Conservation (phyloP, 805 yeast genomes). For the Saccharomycopsis guyanensis region DNA sequence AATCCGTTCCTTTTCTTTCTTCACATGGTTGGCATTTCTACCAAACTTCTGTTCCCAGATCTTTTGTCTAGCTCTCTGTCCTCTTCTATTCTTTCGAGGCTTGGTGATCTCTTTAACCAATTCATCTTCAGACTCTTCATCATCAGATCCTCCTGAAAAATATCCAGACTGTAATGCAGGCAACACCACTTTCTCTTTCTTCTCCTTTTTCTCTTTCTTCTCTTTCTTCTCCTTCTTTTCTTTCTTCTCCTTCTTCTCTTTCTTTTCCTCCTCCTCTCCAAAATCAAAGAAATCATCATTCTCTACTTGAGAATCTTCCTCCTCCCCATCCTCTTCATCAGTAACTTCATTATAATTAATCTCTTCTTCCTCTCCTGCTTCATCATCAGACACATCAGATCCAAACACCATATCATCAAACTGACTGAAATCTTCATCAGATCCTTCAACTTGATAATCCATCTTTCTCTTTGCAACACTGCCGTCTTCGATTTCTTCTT, state of each 20-base stretch:
- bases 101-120: conserved; percentile 44
- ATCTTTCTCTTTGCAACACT: conserved; percentile 6
- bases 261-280: conserved; percentile 17
- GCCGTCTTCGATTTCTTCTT: conserved; percentile 22
- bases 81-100: conserved; percentile 79
- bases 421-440: conserved; percentile 22
- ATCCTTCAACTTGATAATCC: conserved; percentile 22
- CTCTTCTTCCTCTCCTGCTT: conserved; percentile 25
- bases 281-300: conserved; percentile 38
- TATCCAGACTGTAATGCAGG: conserved; percentile 79
- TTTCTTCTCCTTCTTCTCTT: conserved; percentile 1
- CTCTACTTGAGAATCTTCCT: conserved; percentile 21
- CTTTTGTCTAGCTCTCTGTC: conserved; percentile 94
- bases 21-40: conserved; percentile 70
- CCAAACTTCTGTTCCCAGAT: conserved; percentile 95
- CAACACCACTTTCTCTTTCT: conserved; percentile 33
- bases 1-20: conserved; percentile 50
- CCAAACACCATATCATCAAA: conserved; percentile 37
- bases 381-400: conserved; percentile 30
- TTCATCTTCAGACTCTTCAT: conserved; percentile 39
- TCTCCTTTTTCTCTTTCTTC: conserved; percentile 25
- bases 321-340: conserved; percentile 30
- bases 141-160: conserved; percentile 76
- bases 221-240: conserved; percentile 23
- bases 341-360: conserved; percentile 53